Evolutionary conservation across 2,329 filamentous ascomycete genomes (phyloP).

Genomic region (Neopestalotiopsis sp.): DNA sequence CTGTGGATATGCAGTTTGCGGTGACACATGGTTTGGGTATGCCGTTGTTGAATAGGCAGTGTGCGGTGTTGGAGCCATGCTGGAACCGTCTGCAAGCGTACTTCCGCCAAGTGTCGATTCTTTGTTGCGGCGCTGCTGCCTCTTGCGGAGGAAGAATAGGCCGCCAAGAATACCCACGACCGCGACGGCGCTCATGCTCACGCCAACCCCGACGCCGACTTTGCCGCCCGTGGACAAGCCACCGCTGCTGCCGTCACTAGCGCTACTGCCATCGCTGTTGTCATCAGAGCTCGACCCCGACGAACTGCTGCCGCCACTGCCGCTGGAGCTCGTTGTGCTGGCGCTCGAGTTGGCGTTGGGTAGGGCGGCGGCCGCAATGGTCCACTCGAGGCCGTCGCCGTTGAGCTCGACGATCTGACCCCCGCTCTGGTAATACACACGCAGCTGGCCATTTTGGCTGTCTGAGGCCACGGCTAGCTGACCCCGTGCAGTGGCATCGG

Average conservation of each 20-base stretch:
- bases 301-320: not conserved
- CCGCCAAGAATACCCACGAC: slow-evolving; percentile 34
- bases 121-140: slow-evolving; percentile 28
- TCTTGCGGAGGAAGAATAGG: slow-evolving; percentile 33
- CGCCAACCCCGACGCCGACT: slow-evolving; percentile 41
- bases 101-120: slow-evolving; percentile 17
- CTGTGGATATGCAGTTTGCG: not conserved
- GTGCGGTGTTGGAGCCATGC: slow-evolving; percentile 15
- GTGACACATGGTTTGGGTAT: slow-evolving; percentile 8
- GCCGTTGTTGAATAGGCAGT: slow-evolving; percentile 14
- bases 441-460: slow-evolving; percentile 28
- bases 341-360: slow-evolving; percentile 31
- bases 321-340: not conserved
- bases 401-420: slow-evolving; percentile 37
- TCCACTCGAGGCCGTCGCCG: slow-evolving; percentile 37
- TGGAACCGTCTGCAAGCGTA: not conserved
- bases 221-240: slow-evolving; percentile 40
- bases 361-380: slow-evolving; percentile 30
- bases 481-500: slow-evolving; percentile 31
- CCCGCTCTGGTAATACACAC: slow-evolving; percentile 42
- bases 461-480: slow-evolving; percentile 37
- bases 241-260: slow-evolving; percentile 4
- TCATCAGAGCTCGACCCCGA: slow-evolving; percentile 7
- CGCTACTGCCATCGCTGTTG: slow-evolving; percentile 13
- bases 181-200: slow-evolving; percentile 38